These are phyloP conservation scores for Rhizoclosmatium globosum DNA, from an alignment of 192 early-diverging fungal species.

Conservation along the genomic window DNA sequence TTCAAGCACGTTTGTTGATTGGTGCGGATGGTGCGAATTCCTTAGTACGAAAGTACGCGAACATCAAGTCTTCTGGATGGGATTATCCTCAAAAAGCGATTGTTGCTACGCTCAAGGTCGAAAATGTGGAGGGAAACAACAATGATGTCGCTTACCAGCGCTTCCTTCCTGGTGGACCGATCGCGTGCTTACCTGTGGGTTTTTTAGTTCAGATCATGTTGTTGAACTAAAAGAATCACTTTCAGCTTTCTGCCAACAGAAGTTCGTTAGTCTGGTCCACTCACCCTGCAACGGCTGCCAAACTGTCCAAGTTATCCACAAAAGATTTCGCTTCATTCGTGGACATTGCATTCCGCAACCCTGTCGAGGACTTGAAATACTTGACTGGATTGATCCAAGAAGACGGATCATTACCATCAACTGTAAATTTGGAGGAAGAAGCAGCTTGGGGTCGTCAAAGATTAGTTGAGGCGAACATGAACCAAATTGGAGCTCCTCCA, in stretches of 20 bases:
- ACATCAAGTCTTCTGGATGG: constrained; percentile 84
- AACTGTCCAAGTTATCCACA: constrained; percentile 68
- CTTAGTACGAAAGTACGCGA: constrained; percentile 81
- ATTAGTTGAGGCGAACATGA: constrained; percentile 18
- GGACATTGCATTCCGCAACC: constrained; percentile 83
- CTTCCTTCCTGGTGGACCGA: constrained; percentile 92
- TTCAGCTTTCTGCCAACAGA: constrained; percentile 64
- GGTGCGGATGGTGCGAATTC: constrained; percentile 93
- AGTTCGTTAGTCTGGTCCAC: constrained; percentile 94
- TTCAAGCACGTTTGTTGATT: constrained; percentile 82
- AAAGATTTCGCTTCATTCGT: constrained; percentile 73
- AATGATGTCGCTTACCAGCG: constrained; percentile 91
- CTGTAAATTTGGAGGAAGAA: constrained; percentile 64
- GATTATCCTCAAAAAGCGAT: constrained; percentile 88
- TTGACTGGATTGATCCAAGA: constrained; percentile 66
- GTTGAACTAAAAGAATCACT: neutral
- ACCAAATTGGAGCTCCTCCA: constrained; percentile 4
- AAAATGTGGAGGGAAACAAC: constrained; percentile 27
- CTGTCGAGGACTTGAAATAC: constrained; percentile 76
- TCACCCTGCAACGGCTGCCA: constrained; percentile 65
- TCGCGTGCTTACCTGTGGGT: constrained; percentile 90
- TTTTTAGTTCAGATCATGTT: neutral
- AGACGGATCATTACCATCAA: constrained; percentile 37
- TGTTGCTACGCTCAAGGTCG: constrained; percentile 82
- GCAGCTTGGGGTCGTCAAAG: constrained; percentile 71